Base-by-base conservation (phyloP, 352 stramenopile genomes). In the Thraustochytrium striatum region DNA sequence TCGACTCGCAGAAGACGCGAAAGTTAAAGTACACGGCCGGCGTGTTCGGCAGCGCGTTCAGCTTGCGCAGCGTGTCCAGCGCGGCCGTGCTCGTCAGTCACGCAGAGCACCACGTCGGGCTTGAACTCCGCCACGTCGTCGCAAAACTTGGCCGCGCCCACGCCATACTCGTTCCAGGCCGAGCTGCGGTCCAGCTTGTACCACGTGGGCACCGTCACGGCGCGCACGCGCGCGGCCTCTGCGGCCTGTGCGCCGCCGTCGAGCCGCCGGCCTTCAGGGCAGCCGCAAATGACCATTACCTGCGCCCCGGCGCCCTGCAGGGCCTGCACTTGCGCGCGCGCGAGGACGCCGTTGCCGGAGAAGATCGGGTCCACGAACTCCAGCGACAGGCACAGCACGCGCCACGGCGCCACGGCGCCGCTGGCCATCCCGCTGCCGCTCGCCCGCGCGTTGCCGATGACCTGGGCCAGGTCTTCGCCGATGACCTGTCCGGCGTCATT, bases 261-360 rank as follows among this genome's bases (percentile, higher is more conserved):
- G 5, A 75, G 5, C 3, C 58, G 41, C 65, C 32, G 65, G 35
- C 65, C 65, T 25, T 65, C 32, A 32, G 65, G 65, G 8, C 44
- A 38, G 8, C 58, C 72, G 61, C 72, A 81, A 3, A 73, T 28
- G 32, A 73, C 57, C 41, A 72, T 35, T 9, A 81, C 72, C 19
- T 9, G 44, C n/a, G 3, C 7, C 7, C 28, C 44, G 36, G 32
- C 3, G 8, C 9, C 1, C 50, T 32, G 11, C 61, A 82, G 53
- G 55, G 28, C 39, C 8, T 43, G 61, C 43, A 78, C 73, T 1
- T 78, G 52, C 1, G 59, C 68, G 9, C 44, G n/a, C 9, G 47
- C 73, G 50, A 78, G 78, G n/a, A 82, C 47, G 53, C 73, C 73
- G 43, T 82, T 82, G 35, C 73, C 73, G 59, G 41, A 69, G 28